Base-by-base conservation (phyloP, 176 grass and related monocot species). In the Carex cristatella region DNA sequence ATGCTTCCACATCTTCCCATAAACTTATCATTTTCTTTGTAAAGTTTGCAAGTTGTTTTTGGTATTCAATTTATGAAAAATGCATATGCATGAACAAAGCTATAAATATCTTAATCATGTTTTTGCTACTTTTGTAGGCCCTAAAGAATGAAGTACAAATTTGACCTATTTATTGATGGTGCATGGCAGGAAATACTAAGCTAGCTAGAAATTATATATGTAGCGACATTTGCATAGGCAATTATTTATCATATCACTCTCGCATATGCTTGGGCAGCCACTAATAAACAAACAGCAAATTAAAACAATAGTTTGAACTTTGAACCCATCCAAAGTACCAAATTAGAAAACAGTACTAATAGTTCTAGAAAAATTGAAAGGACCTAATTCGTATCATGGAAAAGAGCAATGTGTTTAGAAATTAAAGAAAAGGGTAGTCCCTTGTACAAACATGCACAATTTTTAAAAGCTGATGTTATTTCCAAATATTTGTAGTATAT, bases 221-320 rank as follows among this genome's bases (percentile, higher is more conserved):
- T 76, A 55, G 4, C 48, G 48, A 76, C 72, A 76, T 31, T 49
- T 28, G 72, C 11, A 76, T 31, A 76, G 16, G 69, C 48, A 76
- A 76, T 76, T 76, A 76, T 54, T 55, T 76, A 55, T 76, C 72
- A 55, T 76, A 54, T 56, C 19, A 31, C 46, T 14, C 2, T 78
- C 28, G 53, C 51, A 78, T 76, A 76, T 54, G 46, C 71, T 57
- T 78, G 28, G 72, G 73, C 51, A 57, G 35, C 23, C 74, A 35
- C 74, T 78, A 78, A 78, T 32, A 57, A 78, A 57, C 74, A 78
- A 78, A 57, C 28, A 78, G 23, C 27, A 56, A 57, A 23, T 23
- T 23, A 23, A 31, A 57, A 57, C 28, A 78, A 57, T 11, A 7
- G 10, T 5, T 76, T 15, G 10, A 69, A 37, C 1, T 5, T 76